These are phyloP conservation scores for Jacaranda mimosifolia DNA, from an alignment of 257 asterid genomes.

Conservation along the genomic window DNA sequence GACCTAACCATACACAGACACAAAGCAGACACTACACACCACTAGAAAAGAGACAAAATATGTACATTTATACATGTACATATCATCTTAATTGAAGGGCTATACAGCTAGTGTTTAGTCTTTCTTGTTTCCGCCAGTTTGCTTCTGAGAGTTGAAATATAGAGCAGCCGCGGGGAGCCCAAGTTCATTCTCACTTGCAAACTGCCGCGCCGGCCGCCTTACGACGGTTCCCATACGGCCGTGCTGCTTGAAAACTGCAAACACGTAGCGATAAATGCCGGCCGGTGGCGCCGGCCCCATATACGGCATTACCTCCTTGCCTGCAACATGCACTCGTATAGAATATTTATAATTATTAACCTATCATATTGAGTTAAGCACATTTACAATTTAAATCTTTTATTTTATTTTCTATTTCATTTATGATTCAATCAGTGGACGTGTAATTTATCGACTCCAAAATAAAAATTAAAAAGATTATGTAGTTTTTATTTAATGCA, in stretches of 20 bases:
- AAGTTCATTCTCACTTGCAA: constrained; percentile 47
- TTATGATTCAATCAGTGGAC: too few species aligned
- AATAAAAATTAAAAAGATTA: too few species aligned
- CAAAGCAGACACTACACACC: neutral
- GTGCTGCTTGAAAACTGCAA: constrained; percentile 49
- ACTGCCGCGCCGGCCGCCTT: constrained; percentile 47
- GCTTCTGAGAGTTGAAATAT: constrained; percentile 58
- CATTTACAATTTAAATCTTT: too few species aligned
- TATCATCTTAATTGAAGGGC: neutral
- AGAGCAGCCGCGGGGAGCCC: constrained; percentile 64
- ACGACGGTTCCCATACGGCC: constrained; percentile 38
- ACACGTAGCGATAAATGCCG: constrained; percentile 53
- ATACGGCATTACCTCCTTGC: constrained; percentile 52
- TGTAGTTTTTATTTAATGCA: too few species aligned
- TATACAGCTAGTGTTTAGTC: neutral
- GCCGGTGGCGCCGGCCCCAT: constrained; percentile 61
- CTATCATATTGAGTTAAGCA: too few species aligned
- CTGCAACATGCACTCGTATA: constrained; percentile 22
- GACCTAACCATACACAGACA: too few species aligned
- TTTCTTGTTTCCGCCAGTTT: constrained; percentile 36
- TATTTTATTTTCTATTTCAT: too few species aligned
- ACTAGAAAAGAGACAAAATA: neutral
- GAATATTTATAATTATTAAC: too few species aligned
- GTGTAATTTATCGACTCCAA: too few species aligned
- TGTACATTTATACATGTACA: neutral